Conservation (phyloP, 768 basidiomycete genomes). For the Rhodocollybia butyracea region DNA sequence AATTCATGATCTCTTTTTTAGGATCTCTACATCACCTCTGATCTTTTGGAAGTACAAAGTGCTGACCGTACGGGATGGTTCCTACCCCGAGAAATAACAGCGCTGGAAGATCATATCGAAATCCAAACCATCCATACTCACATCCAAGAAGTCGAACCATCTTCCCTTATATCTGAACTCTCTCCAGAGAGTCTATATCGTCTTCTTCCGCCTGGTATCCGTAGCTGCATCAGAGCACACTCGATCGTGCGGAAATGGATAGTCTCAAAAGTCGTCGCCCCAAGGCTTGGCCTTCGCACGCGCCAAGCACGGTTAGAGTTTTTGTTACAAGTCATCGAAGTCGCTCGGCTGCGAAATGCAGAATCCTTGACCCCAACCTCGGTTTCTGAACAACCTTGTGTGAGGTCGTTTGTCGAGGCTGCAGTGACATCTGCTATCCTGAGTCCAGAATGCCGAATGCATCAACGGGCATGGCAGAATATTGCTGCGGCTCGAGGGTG, state of each 20-base stretch:
- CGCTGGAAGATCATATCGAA: constrained; percentile 62
- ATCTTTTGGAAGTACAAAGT: constrained; percentile 78
- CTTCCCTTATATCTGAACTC: constrained; percentile 67
- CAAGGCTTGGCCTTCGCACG: constrained; percentile 56
- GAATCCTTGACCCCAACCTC: constrained; percentile 36
- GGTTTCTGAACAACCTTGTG: constrained; percentile 54
- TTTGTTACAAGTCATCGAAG: constrained; percentile 68
- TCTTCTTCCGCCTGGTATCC: constrained; percentile 68
- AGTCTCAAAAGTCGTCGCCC: constrained; percentile 63
- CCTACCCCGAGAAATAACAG: constrained; percentile 47
- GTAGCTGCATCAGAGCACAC: constrained; percentile 76
- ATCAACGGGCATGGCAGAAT: constrained; percentile 75
- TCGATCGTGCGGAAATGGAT: constrained; percentile 78
- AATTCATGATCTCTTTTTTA: constrained; percentile 22
- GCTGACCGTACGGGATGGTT: constrained; percentile 84
- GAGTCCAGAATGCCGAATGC: constrained; percentile 76
- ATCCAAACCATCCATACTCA: constrained; percentile 78
- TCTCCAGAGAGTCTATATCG: constrained; percentile 70
- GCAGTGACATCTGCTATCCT: constrained; percentile 72
- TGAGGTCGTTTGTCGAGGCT: constrained; percentile 80
- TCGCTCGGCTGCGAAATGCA: constrained; percentile 60
- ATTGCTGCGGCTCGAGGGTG: constrained; percentile 62
- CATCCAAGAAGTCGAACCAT: constrained; percentile 69
- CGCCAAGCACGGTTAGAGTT: constrained; percentile 75
- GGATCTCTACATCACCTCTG: constrained; percentile 77